Evolutionary conservation across 345 rosid genomes (phyloP), one percentile per base, ranked within the genome.

Genomic region (Cardamine resedifolia): DNA sequence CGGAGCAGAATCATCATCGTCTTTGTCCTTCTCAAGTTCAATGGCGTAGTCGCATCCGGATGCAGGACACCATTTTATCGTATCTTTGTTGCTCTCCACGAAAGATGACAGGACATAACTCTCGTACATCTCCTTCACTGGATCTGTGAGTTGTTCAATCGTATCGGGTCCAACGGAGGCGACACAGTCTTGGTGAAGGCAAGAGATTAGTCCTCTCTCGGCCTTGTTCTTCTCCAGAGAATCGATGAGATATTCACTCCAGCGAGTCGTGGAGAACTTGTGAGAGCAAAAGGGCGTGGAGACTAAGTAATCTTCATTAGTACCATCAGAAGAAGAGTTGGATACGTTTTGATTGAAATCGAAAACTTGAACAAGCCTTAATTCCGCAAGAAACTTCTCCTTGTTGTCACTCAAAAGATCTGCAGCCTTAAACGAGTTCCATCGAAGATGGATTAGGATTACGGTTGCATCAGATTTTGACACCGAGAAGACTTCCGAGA

Each of bases 211-310:
- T 45, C 19, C 15, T 12, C 23, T 9, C 53, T 34, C 19, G 2
- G 18, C 53, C 45, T 64, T 44, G 3, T 16, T 43, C 31, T 43
- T 10, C 26, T 53, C 3, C 50, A 69, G 27, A 62, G 10, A 1
- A 6, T 62, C 12, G 0, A 0, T 34, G 44, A 76, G 60, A 56
- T 76, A 27, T 10, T 38, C 21, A 10, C 51, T 63, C 79, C 79
- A 76, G 48, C 34, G 48, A 33, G 8, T 48, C 4, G 19, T 55
- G 10, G 45, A 44, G 39, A 53, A 69, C 58, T 69, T 61, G 53
- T 76, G 79, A 10, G 75, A 47, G 26, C 79, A 76, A 47, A 69
- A 69, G 2, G 79, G 66, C 1, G 75, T 69, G 43, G 75, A 69
- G 79, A 63, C n/a, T 11, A 75, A 36, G 56, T 4, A 1, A 39